Conservation (phyloP, 352 stramenopile genomes). For the Globisporangium okanoganense region DNA sequence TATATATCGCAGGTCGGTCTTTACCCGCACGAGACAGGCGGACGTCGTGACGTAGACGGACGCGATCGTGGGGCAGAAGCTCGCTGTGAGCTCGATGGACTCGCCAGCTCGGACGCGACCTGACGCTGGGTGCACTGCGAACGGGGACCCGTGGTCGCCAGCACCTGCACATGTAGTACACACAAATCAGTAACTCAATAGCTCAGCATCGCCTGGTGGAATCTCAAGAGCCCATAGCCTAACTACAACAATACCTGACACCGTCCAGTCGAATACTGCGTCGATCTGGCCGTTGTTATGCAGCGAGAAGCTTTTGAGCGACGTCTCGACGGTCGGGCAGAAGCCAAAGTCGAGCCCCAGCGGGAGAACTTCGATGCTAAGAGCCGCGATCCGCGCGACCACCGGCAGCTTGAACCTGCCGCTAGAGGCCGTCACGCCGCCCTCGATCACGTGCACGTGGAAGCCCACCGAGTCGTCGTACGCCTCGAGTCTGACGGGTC, state of each 20-base stretch:
- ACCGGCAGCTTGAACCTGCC: constrained; percentile 86
- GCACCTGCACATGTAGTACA: constrained; percentile 21
- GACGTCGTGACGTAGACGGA: constrained; percentile 87
- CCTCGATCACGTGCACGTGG: constrained; percentile 81
- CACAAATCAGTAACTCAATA: not conserved
- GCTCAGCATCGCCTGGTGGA: not conserved
- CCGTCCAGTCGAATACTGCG: constrained; percentile 78
- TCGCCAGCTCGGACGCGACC: constrained; percentile 66
- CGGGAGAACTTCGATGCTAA: constrained; percentile 62
- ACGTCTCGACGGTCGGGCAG: constrained; percentile 84
- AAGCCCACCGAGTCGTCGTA: constrained; percentile 93
- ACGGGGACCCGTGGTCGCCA: constrained; percentile 63
- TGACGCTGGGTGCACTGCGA: constrained; percentile 66
- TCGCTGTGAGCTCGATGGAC: constrained; percentile 63
- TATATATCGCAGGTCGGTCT: constrained; percentile 5
- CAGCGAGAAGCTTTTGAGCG: constrained; percentile 65
- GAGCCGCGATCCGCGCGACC: constrained; percentile 71
- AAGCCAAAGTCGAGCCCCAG: constrained; percentile 85
- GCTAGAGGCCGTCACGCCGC: constrained; percentile 55
- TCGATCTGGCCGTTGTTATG: constrained; percentile 88
- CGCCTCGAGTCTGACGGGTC: constrained; percentile 83
- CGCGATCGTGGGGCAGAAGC: constrained; percentile 62
- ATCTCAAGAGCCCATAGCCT: too few species aligned
- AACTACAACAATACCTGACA: constrained; percentile 30
- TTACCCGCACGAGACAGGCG: constrained; percentile 53